Evolutionary conservation across 768 basidiomycete genomes (phyloP), one percentile per base, ranked within the genome.

Genomic region (Lactarius evosmus): DNA sequence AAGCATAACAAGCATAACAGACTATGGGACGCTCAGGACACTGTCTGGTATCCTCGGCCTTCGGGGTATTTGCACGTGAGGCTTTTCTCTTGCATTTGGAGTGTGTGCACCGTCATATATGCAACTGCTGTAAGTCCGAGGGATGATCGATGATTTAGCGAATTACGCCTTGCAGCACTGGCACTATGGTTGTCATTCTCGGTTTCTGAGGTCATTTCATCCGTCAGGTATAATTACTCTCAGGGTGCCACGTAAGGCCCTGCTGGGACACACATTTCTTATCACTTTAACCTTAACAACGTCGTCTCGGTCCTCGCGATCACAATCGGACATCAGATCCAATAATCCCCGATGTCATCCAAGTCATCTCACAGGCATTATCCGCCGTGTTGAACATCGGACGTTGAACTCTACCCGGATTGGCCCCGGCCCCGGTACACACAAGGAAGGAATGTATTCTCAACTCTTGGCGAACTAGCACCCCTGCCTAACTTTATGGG

Each of bases 141-240:
- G 12, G n/a, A 30, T n/a, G n/a, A n/a, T n/a, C n/a, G 4, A 27
- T 40, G 38, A 34, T 34, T 41, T 34, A 9, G 50, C 34, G 68
- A 44, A n/a, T 33, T 8, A 25, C 9, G 32, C 33, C 44, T 17
- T 46, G 29, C 60, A 76, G 77, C 75, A 14, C 53, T 89, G n/a
- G n/a, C n/a, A n/a, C n/a, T n/a, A 4, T 89, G 87, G 87, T 75
- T 87, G 16, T 76, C 84, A 12, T 89, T 89, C 77, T 85, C 89
- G 70, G 86, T 16, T 27, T 17, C 74, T 66, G 63, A 72, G 46
- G 32, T 51, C 50, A 11, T 52, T 58, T 6, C 51, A 16, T 61
- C 49, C 29, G 8, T 53, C 56, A 86, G 86, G 86, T 22, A 69
- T 85, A 2, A 88, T 89, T 69, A 83, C 87, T 0, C 82, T 77